Evolutionary conservation across 2,329 filamentous ascomycete species (phyloP).

Genomic region (Nemania sp.): DNA sequence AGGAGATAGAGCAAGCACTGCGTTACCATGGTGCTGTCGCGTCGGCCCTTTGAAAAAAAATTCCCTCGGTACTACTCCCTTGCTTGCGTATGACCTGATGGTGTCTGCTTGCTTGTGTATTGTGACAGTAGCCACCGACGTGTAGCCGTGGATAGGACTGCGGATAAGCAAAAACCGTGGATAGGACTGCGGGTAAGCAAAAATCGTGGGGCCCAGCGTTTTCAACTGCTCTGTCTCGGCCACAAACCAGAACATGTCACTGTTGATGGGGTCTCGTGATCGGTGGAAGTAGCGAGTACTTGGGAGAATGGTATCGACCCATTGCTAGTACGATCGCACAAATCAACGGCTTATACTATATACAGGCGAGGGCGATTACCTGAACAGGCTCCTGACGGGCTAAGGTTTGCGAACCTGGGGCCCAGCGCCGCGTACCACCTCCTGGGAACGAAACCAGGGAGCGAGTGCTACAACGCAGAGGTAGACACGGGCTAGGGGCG

Average conservation of each 20-base stretch:
- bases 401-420: background rate
- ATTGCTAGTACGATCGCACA: background rate
- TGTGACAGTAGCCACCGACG: constrained; percentile 19
- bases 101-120: constrained; percentile 5
- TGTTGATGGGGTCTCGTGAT: background rate
- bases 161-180: constrained; percentile 2
- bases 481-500: constrained; percentile 19
- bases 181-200: constrained; percentile 1
- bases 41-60: too few species aligned
- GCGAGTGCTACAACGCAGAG: background rate
- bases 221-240: constrained; percentile 15
- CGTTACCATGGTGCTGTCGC: too few species aligned
- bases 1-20: background rate
- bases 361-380: background rate
- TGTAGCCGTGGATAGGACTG: constrained; percentile 18
- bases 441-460: background rate
- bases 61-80: too few species aligned
- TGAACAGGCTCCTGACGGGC: background rate
- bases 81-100: constrained; percentile 9
- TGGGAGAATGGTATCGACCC: background rate
- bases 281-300: background rate
- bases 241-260: constrained; percentile 4
- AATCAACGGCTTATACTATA: constrained; percentile 10
- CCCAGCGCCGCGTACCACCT: background rate
- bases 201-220: background rate